phyloP scores from a whole-genome alignment of 2,329 filamentous ascomycete species.

The Colletotrichum magnum region DNA sequence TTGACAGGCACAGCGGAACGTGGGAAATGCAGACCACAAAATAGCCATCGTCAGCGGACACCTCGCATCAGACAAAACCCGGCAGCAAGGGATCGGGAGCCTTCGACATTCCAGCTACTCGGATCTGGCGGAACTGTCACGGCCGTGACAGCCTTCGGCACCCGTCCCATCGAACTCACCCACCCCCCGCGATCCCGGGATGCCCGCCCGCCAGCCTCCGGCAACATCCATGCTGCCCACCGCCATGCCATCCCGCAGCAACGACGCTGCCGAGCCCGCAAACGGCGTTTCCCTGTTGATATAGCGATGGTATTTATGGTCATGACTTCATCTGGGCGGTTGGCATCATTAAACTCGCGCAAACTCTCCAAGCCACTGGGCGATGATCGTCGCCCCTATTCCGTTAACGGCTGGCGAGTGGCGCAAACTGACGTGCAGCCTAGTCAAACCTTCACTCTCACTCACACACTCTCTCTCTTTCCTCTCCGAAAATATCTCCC shows the following conservation, averaged over 20 bases:
- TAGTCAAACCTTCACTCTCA: no score
- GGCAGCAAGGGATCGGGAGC: neutral
- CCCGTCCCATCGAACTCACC: neutral
- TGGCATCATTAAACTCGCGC: conserved; percentile 19
- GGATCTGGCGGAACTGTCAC: neutral
- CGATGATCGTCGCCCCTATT: no score
- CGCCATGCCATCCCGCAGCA: conserved; percentile 8
- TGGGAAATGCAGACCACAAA: no score
- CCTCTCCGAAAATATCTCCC: no score
- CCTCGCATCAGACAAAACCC: neutral
- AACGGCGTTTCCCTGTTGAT: neutral
- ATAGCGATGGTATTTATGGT: neutral
- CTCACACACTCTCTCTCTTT: no score
- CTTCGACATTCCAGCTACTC: no score
- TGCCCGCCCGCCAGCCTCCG: neutral
- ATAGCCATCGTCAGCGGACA: no score
- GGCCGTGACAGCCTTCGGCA: neutral
- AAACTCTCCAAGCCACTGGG: neutral
- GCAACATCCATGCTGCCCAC: conserved; percentile 34
- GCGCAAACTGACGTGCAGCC: no score
- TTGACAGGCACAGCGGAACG: no score
- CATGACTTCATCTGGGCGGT: neutral
- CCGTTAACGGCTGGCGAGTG: no score
- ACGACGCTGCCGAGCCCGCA: neutral
- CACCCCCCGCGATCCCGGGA: conserved; percentile 11